A percentile compares a stretch with the other conserved stretches of the same genome.
Evolutionary conservation across 257 asterid species (phyloP).

Genomic region (Mentha longifolia): DNA sequence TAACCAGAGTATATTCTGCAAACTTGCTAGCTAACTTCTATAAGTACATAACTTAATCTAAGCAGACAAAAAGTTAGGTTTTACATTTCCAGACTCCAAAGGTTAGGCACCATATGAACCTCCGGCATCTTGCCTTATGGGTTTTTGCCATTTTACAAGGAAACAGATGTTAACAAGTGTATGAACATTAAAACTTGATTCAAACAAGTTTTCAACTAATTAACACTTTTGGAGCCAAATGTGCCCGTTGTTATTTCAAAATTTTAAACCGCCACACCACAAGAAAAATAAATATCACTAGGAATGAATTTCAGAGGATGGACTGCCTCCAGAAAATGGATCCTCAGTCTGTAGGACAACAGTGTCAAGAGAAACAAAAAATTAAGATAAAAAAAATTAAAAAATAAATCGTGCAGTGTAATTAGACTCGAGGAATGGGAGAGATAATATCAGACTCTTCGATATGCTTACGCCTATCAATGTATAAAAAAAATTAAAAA

Average conservation of each 20-base stretch:
- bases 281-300: neutral
- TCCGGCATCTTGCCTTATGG: neutral
- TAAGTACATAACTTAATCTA: neutral
- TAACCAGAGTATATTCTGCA: neutral
- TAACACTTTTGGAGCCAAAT: neutral
- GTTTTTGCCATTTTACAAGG: neutral
- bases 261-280: neutral
- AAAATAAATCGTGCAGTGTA: neutral
- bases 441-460: neutral
- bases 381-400: neutral
- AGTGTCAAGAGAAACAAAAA: neutral
- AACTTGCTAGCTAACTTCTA: constrained; percentile 10
- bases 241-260: neutral
- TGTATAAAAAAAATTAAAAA: no score
- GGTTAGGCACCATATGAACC: neutral
- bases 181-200: neutral
- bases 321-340: neutral
- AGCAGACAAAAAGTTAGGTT: neutral
- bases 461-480: neutral
- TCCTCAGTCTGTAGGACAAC: neutral
- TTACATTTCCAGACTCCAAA: neutral
- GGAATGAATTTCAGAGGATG: neutral
- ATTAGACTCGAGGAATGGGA: neutral
- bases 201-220: neutral
- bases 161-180: neutral